Conservation (phyloP, 2,329 filamentous ascomycete species). For the Zarea fungicola region DNA sequence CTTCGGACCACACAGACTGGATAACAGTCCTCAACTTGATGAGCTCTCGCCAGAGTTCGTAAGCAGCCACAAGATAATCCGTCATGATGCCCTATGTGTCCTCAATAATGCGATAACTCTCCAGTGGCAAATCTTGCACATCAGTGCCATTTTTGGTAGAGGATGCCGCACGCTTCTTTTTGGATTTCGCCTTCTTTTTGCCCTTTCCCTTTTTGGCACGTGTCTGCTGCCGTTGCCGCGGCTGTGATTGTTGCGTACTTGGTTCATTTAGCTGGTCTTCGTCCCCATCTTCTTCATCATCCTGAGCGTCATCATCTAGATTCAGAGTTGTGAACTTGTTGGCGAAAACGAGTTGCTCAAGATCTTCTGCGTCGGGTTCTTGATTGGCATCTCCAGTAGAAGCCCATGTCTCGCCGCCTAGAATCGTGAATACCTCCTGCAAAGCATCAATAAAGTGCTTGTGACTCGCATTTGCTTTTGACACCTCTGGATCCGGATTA, state of each 20-base stretch:
- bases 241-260: background rate
- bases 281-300: slow-evolving; percentile 14
- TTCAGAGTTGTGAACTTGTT: slow-evolving; percentile 18
- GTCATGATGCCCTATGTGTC: slow-evolving; percentile 29
- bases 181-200: slow-evolving; percentile 15
- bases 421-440: slow-evolving; percentile 27
- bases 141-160: background rate
- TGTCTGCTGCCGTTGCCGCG: background rate
- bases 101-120: slow-evolving; percentile 39
- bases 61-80: slow-evolving; percentile 40
- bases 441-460: slow-evolving; percentile 39
- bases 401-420: slow-evolving; percentile 28
- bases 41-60: slow-evolving; percentile 33
- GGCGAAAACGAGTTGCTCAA: slow-evolving; percentile 11
- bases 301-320: background rate
- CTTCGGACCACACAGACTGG: slow-evolving; percentile 37
- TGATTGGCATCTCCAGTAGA: slow-evolving; percentile 4
- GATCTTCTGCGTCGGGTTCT: slow-evolving; percentile 3
- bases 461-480: slow-evolving; percentile 34
- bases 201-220: slow-evolving; percentile 2
- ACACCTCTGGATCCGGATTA: slow-evolving; percentile 28
- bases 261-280: too few species aligned
- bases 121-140: slow-evolving; percentile 29
- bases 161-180: background rate
- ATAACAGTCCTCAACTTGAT: slow-evolving; percentile 31